Evolutionary conservation across 345 rosid species (phyloP), one percentile per base, ranked within the genome.

Genomic region (Brassica rapa): DNA sequence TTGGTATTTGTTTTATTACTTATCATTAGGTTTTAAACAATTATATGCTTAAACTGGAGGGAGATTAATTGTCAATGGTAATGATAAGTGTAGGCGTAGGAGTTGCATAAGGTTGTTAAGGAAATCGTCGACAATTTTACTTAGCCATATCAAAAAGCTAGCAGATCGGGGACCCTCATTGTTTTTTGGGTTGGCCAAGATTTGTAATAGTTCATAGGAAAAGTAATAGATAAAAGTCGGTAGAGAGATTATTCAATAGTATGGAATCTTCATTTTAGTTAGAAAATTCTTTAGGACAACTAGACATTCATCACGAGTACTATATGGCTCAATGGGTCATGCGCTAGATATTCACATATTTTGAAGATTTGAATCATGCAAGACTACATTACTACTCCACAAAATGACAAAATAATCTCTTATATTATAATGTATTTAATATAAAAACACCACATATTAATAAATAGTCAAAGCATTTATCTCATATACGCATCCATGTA

Each of bases 91-190:
- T 59, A 72, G 43, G 82, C 53, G 30, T 80, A 68, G 74, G 79
- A 80, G 64, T 62, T 67, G 73, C 65, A 67, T 73, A 81, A 67
- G 67, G 35, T 81, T 81, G 81, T 77, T 77, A 81, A 77, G 81
- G 62, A 77, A 77, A 67, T 67, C 67, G 62, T 77, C 84, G 84
- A 81, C 84, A 81, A 55, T 33, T 72, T 81, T 81, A 67, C 84
- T 81, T 81, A 81, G 78, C 84, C 81, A 72, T 81, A 81, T 81
- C 81, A 81, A 81, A 81, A 81, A 81, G 84, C 78, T 71, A 30
- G 64, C 35, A 60, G 27, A 32, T 29, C 39, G 77, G 77, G 83
- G 83, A 33, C 83, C 83, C 80, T 35, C 80, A 0, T 4, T 66
- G 69, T 56, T 55, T 80, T 70, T 41, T 55, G 75, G 62, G 66